Evolutionary conservation across 1,284 basidiomycete genomes (phyloP).

Genomic region (Heterobasidion annosum): DNA sequence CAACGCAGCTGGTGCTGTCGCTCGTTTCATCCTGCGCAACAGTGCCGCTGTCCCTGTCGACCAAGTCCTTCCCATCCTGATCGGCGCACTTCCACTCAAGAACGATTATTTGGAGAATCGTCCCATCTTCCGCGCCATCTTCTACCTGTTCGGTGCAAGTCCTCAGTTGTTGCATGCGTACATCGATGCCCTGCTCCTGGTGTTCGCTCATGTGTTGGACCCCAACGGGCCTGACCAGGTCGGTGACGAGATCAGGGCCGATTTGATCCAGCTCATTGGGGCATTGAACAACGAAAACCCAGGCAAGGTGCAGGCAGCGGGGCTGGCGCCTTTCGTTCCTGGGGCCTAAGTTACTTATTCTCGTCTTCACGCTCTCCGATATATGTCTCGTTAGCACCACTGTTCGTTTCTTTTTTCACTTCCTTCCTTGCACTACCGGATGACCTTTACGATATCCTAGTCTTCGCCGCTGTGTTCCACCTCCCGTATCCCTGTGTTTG

Average conservation of each 20-base stretch:
- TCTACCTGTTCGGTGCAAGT: conserved; percentile 78
- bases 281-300: conserved; percentile 71
- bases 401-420: conserved; percentile 1
- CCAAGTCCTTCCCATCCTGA: conserved; percentile 81
- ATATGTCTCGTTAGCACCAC: neutral
- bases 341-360: conserved; percentile 5
- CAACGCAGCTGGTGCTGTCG: conserved; percentile 92
- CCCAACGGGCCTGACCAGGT: conserved; percentile 66
- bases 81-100: conserved; percentile 79
- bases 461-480: neutral
- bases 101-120: conserved; percentile 88
- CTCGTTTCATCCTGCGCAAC: conserved; percentile 84
- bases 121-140: conserved; percentile 85
- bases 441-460: conserved; percentile 1
- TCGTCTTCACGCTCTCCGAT: neutral
- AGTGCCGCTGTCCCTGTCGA: conserved; percentile 80
- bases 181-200: conserved; percentile 75
- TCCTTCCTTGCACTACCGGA: neutral
- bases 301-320: conserved; percentile 68
- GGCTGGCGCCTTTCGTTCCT: conserved; percentile 46
- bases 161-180: conserved; percentile 66
- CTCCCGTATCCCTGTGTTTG: neutral
- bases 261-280: conserved; percentile 70
- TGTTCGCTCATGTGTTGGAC: conserved; percentile 83
- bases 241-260: conserved; percentile 65